Percentiles rank a stretch among this genome's conserved stretches.
Evolutionary conservation across 1,284 basidiomycete genomes (phyloP).

Genomic region (Porogramme epimiltina): DNA sequence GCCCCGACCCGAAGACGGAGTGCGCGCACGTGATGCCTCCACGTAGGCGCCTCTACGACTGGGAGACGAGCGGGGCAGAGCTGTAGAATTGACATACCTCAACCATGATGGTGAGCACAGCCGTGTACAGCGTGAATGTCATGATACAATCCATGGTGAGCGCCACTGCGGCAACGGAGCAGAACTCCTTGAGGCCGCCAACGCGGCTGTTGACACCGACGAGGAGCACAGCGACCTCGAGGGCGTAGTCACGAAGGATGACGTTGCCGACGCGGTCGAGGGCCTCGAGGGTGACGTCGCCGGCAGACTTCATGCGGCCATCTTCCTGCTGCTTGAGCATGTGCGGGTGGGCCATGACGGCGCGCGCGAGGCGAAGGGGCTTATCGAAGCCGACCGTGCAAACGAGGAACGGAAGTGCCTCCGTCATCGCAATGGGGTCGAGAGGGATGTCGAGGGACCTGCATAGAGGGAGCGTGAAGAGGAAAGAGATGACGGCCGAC

Average conservation of each 20-base stretch:
- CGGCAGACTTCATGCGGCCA: conserved; percentile 72
- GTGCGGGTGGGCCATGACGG: conserved; percentile 89
- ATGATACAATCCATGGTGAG: conserved; percentile 87
- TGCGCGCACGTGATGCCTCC: conserved; percentile 8
- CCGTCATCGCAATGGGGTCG: conserved; percentile 91
- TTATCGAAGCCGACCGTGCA: conserved; percentile 99
- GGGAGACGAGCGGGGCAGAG: conserved; percentile 3
- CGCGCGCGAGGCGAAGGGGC: conserved; percentile 88
- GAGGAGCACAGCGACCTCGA: conserved; percentile 89
- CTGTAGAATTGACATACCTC: conserved; percentile 59
- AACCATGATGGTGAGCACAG: conserved; percentile 91
- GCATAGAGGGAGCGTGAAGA: conserved; percentile 86
- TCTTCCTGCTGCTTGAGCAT: conserved; percentile 52
- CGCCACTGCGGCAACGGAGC: conserved; percentile 88
- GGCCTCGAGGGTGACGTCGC: conserved; percentile 83
- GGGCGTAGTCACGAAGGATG: conserved; percentile 90
- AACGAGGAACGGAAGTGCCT: conserved; percentile 96
- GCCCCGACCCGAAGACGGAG: too few relatives aligned
- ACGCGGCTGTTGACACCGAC: conserved; percentile 89
- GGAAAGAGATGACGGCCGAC: conserved; percentile 86
- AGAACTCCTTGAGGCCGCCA: conserved; percentile 92
- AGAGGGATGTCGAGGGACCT: conserved; percentile 85
- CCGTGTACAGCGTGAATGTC: conserved; percentile 89
- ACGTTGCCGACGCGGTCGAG: conserved; percentile 79
- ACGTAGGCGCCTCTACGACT: conserved; percentile 3